These are phyloP conservation scores for Allomyces macrogynus DNA, from an alignment of 192 early-diverging fungal species.

Conservation along the genomic window DNA sequence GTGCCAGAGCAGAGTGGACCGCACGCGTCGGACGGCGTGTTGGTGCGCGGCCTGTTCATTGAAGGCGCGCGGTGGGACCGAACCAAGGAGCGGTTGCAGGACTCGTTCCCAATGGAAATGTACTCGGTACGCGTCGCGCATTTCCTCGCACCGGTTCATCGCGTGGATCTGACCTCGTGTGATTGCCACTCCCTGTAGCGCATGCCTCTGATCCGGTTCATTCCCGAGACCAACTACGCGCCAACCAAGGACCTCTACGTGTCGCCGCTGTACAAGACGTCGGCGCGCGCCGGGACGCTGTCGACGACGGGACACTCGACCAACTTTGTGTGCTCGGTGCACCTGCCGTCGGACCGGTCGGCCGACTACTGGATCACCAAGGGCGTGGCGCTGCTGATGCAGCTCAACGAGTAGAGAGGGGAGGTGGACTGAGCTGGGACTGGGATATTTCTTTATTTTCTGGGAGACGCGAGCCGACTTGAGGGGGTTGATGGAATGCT, in stretches of 20 bases:
- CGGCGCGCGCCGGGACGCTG: conserved; percentile 34
- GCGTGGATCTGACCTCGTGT: background rate
- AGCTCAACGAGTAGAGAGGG: background rate
- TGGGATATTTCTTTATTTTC: no score
- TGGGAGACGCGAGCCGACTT: no score
- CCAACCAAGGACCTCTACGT: conserved; percentile 17
- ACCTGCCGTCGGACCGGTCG: conserved; percentile 28
- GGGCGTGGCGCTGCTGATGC: conserved; percentile 25
- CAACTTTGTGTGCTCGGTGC: conserved; percentile 33
- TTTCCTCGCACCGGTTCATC: background rate
- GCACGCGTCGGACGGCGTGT: conserved; percentile 20
- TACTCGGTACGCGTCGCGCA: conserved; percentile 22
- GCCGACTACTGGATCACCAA: conserved; percentile 39
- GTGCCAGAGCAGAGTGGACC: background rate
- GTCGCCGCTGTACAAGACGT: conserved; percentile 39
- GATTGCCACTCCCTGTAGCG: conserved; percentile 8
- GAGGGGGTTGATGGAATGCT: no score
- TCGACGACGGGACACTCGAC: conserved; percentile 41
- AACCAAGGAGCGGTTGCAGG: conserved; percentile 25
- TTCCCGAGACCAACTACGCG: conserved; percentile 20
- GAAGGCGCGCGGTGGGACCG: conserved; percentile 40
- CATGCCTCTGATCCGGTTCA: conserved; percentile 34
- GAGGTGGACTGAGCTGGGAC: no score
- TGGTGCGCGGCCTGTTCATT: conserved; percentile 30
- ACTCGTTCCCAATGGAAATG: conserved; percentile 46